Conservation (phyloP, 2,329 filamentous ascomycete species). For the Albophoma yamanashiensis region DNA sequence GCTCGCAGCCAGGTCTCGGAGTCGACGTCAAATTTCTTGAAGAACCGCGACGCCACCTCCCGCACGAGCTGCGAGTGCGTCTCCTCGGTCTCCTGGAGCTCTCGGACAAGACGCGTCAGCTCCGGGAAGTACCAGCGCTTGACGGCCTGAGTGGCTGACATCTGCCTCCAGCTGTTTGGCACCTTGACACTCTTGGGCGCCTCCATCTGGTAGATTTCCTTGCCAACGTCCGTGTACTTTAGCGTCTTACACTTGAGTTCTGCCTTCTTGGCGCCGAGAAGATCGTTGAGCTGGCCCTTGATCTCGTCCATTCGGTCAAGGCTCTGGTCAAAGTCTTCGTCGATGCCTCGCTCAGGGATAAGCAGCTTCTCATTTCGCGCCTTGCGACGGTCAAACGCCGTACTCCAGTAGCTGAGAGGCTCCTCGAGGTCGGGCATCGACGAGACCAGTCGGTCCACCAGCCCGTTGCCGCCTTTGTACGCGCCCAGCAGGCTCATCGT, state of each 20-base stretch:
- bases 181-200: slow-evolving; percentile 78
- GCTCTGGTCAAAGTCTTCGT: slow-evolving; percentile 84
- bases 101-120: slow-evolving; percentile 69
- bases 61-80: slow-evolving; percentile 85
- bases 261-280: slow-evolving; percentile 61
- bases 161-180: slow-evolving; percentile 84
- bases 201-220: slow-evolving; percentile 95
- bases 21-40: slow-evolving; percentile 76
- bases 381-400: slow-evolving; percentile 75
- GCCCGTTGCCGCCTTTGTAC: slow-evolving; percentile 65
- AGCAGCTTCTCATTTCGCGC: slow-evolving; percentile 73
- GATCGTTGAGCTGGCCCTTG: slow-evolving; percentile 57
- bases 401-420: slow-evolving; percentile 75
- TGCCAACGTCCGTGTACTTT: slow-evolving; percentile 77
- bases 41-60: slow-evolving; percentile 75
- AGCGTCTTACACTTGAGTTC: slow-evolving; percentile 65
- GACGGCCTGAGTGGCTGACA: slow-evolving; percentile 84
- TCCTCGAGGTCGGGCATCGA: slow-evolving; percentile 77
- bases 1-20: slow-evolving; percentile 79
- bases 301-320: slow-evolving; percentile 67
- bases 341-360: slow-evolving; percentile 76
- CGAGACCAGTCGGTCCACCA: slow-evolving; percentile 73
- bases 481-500: slow-evolving; percentile 71
- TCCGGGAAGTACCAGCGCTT: slow-evolving; percentile 92
- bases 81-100: slow-evolving; percentile 89